Evolutionary conservation across 768 basidiomycete genomes (phyloP).

Genomic region (Russula foetens): DNA sequence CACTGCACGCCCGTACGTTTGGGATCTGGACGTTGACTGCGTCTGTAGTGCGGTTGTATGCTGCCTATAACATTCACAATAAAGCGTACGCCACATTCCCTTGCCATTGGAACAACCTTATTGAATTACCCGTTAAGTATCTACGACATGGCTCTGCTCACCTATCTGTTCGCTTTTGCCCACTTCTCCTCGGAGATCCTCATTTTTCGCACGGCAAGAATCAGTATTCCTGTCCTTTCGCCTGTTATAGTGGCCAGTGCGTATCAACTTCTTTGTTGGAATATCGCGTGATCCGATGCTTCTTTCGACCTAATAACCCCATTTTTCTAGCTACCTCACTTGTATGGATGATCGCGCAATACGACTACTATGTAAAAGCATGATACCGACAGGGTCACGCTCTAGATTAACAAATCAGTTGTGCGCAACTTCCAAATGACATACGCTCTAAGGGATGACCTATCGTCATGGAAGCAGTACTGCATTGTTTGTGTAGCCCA

Average conservation of each 20-base stretch:
- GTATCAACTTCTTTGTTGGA: constrained; percentile 26
- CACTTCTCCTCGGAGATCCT: constrained; percentile 86
- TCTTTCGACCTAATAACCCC: background rate
- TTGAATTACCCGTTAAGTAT: constrained; percentile 41
- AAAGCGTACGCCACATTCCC: constrained; percentile 51
- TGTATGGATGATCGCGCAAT: constrained; percentile 81
- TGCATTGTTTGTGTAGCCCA: too few relatives aligned
- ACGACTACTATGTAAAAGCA: constrained; percentile 63
- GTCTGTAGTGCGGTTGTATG: constrained; percentile 74
- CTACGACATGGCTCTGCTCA: constrained; percentile 82
- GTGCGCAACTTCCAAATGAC: too few relatives aligned
- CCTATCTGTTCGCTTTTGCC: constrained; percentile 83
- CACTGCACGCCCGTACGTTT: constrained; percentile 83
- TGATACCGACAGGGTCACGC: background rate
- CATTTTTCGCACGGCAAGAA: constrained; percentile 68
- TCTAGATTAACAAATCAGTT: background rate
- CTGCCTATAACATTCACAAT: constrained; percentile 81
- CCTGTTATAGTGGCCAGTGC: constrained; percentile 84
- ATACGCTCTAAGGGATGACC: background rate
- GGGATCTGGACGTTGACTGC: constrained; percentile 87
- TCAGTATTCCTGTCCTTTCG: constrained; percentile 51
- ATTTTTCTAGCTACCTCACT: constrained; percentile 48
- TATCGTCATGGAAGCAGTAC: background rate
- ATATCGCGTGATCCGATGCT: background rate
- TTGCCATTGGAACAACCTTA: background rate